phyloP scores from a whole-genome alignment of 139 green algal genomes.

The Pseudopediastrum boryanum region DNA sequence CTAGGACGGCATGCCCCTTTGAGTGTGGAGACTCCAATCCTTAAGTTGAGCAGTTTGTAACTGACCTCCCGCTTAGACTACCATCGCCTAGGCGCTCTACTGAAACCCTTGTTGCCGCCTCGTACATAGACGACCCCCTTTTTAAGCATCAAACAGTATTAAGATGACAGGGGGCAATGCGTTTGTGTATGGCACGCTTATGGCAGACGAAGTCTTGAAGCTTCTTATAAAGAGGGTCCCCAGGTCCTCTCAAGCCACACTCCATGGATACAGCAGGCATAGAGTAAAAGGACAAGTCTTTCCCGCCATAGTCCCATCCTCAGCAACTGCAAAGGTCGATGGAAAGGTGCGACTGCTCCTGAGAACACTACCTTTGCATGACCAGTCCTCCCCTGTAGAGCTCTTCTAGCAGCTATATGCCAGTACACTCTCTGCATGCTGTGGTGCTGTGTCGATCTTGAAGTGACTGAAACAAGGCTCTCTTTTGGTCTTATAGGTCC shows the following conservation, averaged over 20 bases:
- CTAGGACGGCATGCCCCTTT: too few relatives aligned
- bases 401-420: background rate
- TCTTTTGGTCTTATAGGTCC: slow-evolving; percentile 44
- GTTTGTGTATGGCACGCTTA: slow-evolving; percentile 38
- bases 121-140: too few relatives aligned
- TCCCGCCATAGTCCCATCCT: slow-evolving; percentile 56
- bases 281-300: slow-evolving; percentile 66
- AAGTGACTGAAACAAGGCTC: background rate
- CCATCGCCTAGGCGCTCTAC: too few relatives aligned
- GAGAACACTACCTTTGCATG: background rate
- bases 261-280: slow-evolving; percentile 65
- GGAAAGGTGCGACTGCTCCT: slow-evolving; percentile 44
- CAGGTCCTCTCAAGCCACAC: slow-evolving; percentile 32
- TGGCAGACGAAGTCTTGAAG: slow-evolving; percentile 57
- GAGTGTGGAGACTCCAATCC: too few relatives aligned
- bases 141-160: too few relatives aligned
- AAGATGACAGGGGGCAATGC: background rate
- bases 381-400: background rate
- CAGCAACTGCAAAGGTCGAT: slow-evolving; percentile 22
- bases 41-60: too few relatives aligned
- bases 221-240: slow-evolving; percentile 64
- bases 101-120: too few relatives aligned
- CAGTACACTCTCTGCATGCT: background rate
- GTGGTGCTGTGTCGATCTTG: background rate
- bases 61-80: too few relatives aligned